These are phyloP conservation scores for Sclerotinia spermophila DNA, from an alignment of 2,329 filamentous ascomycete genomes.

Conservation along the genomic window DNA sequence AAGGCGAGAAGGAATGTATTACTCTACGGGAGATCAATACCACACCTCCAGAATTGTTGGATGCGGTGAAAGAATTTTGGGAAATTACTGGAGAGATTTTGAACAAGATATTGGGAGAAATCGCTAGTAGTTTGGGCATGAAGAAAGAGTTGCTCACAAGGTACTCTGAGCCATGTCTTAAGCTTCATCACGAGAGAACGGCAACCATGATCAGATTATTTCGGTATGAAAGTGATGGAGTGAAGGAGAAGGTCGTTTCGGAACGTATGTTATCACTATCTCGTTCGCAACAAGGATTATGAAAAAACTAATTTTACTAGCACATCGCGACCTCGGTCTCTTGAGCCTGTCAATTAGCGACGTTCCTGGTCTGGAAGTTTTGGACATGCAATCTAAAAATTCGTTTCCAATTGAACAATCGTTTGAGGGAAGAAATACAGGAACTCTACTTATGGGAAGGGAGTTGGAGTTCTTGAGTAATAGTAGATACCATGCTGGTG, in stretches of 20 bases:
- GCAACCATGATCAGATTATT: conserved; percentile 32
- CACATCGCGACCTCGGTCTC: conserved; percentile 31
- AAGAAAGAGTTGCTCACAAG: conserved; percentile 23
- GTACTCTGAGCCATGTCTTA: conserved; percentile 29
- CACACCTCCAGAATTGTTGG: conserved; percentile 24
- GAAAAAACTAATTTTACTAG: conserved; percentile 11
- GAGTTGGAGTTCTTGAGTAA: conserved; percentile 30
- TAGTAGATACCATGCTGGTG: conserved; percentile 27
- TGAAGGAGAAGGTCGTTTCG: conserved; percentile 25
- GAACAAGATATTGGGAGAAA: conserved; percentile 24
- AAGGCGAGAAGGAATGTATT: conserved; percentile 34
- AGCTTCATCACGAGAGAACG: conserved; percentile 22
- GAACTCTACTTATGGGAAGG: conserved; percentile 29
- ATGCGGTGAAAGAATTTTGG: conserved; percentile 27
- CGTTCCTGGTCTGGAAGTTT: conserved; percentile 32
- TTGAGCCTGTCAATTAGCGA: conserved; percentile 33
- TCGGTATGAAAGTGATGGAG: conserved; percentile 27
- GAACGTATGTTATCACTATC: conserved; percentile 25
- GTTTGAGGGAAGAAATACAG: conserved; percentile 20
- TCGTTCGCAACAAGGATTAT: background rate
- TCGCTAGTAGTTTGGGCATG: conserved; percentile 31
- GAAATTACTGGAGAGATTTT: conserved; percentile 24
- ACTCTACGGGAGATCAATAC: conserved; percentile 27
- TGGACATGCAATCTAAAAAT: conserved; percentile 19
- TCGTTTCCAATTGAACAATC: conserved; percentile 30